Percentiles rank a stretch among this genome's conserved stretches.
Conservation (phyloP, 345 rosid species). For the Eucalyptus regnans region DNA sequence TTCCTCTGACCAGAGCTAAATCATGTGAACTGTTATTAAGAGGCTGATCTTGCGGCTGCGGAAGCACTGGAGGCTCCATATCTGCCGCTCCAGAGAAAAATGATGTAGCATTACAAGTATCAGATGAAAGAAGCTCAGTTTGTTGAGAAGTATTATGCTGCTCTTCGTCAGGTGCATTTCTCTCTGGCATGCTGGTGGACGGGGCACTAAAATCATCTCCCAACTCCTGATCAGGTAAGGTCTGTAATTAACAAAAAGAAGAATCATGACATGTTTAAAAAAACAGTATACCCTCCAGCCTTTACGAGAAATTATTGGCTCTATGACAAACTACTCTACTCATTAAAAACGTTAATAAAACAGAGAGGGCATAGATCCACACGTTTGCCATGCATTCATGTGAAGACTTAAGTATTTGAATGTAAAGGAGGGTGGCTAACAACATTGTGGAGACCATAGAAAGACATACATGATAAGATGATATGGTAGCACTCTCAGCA, state of each 20-base stretch:
- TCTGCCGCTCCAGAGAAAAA: background rate
- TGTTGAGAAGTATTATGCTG: slow-evolving; percentile 5
- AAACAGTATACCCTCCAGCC: background rate
- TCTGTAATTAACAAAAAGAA: background rate
- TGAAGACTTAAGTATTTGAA: background rate
- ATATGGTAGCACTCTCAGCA: background rate
- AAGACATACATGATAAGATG: background rate
- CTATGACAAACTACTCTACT: background rate
- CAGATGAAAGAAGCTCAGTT: background rate
- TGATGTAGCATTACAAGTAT: background rate
- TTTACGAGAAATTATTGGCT: background rate
- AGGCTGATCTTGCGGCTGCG: background rate
- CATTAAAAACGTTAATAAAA: background rate
- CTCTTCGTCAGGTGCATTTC: slow-evolving; percentile 7
- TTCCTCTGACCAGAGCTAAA: slow-evolving; percentile 5
- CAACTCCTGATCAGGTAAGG: background rate
- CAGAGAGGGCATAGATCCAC: background rate
- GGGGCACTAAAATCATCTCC: background rate
- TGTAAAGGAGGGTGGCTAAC: background rate
- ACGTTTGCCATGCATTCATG: background rate
- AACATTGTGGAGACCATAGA: background rate
- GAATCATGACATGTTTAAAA: background rate
- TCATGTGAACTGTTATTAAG: background rate
- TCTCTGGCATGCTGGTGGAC: slow-evolving; percentile 14
- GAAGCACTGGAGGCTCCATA: background rate